phyloP scores from a whole-genome alignment of 2,329 filamentous ascomycete genomes.

The Penicillium sp. region DNA sequence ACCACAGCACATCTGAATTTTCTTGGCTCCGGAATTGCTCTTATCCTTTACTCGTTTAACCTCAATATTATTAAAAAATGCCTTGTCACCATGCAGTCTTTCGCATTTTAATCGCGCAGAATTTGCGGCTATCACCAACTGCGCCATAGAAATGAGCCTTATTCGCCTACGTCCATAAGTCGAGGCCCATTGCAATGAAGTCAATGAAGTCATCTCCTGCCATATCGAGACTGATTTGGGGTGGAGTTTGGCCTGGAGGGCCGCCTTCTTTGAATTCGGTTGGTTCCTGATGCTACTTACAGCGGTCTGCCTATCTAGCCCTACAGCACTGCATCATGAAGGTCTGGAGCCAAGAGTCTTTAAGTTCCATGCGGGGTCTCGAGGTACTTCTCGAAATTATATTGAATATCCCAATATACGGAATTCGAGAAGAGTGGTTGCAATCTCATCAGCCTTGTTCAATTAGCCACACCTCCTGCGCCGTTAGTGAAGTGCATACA shows the following conservation, averaged over 20 bases:
- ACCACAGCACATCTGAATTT: neutral
- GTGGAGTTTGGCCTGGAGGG: neutral
- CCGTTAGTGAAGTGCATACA: neutral
- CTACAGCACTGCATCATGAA: neutral
- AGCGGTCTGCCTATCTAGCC: neutral
- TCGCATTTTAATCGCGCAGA: neutral
- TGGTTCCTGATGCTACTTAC: neutral
- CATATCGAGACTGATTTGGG: neutral
- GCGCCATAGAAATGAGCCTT: conserved; percentile 19
- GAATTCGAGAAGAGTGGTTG: neutral
- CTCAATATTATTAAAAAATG: neutral
- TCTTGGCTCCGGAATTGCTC: neutral
- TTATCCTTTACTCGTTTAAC: neutral
- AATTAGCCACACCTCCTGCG: conserved; percentile 9
- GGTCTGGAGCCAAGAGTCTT: neutral
- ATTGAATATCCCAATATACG: neutral
- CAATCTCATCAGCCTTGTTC: neutral
- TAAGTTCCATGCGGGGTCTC: neutral
- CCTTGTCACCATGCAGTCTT: conserved; percentile 12
- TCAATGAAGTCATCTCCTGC: neutral
- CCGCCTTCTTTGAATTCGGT: neutral
- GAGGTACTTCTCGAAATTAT: neutral
- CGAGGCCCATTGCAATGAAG: neutral
- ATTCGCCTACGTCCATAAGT: conserved; percentile 1
- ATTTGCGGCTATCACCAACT: conserved; percentile 30